Evolutionary conservation across 192 early-diverging fungal species (phyloP).

Genomic region (Rhizoclosmatium globosum): DNA sequence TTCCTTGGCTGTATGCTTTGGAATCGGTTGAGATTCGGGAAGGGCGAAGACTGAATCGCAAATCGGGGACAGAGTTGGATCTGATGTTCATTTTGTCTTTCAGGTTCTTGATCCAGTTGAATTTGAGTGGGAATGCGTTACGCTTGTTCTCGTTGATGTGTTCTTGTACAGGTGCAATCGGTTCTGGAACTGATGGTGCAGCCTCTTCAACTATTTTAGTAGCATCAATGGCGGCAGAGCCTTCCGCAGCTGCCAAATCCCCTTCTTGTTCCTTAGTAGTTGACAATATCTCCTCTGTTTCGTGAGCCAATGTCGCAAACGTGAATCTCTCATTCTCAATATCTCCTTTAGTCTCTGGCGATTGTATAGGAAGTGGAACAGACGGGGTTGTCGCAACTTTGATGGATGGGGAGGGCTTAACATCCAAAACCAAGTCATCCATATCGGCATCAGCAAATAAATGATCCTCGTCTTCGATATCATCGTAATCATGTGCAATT

Average conservation of each 20-base stretch:
- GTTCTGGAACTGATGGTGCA: too few relatives aligned
- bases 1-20: neutral
- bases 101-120: neutral
- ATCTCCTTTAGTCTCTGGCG: neutral
- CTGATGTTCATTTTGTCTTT: neutral
- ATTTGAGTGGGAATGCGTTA: neutral
- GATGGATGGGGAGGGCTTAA: too few relatives aligned
- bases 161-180: too few relatives aligned
- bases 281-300: too few relatives aligned
- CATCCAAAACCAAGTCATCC: neutral
- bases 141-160: too few relatives aligned
- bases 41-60: conserved; percentile 5
- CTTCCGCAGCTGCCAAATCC: too few relatives aligned
- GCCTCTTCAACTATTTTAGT: too few relatives aligned
- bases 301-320: neutral
- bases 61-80: conserved; percentile 1
- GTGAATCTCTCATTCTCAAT: neutral
- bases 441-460: neutral
- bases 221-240: too few relatives aligned
- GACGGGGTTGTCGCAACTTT: neutral
- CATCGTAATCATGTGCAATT: too few relatives aligned
- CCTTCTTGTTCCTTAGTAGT: too few relatives aligned
- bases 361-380: neutral
- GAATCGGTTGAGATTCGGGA: conserved; percentile 4
- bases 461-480: too few relatives aligned